These are phyloP conservation scores for Barnettozyma vustinii DNA, from an alignment of 805 yeast species.

Conservation along the genomic window DNA sequence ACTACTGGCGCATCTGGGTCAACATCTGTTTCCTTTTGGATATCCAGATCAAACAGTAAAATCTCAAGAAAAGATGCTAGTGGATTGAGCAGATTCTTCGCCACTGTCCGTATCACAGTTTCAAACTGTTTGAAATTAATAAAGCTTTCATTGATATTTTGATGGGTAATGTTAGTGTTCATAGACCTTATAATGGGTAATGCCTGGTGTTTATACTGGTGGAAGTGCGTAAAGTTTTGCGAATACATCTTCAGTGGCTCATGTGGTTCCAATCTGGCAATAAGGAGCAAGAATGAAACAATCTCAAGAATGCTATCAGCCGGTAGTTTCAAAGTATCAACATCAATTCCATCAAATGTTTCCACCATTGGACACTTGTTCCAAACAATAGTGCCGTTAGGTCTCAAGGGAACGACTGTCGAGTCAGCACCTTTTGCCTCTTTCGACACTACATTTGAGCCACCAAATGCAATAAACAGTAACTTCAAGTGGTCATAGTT, in stretches of 20 bases:
- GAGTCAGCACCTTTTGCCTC: conserved; percentile 4
- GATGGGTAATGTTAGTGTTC: conserved; percentile 30
- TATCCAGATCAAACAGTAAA: conserved; percentile 29
- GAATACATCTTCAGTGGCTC: conserved; percentile 28
- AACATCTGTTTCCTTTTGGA: conserved; percentile 1
- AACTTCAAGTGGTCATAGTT: conserved; percentile 38
- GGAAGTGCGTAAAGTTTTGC: conserved; percentile 32
- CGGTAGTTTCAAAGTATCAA: conserved; percentile 31
- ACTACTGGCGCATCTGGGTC: not conserved
- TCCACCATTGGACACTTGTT: conserved; percentile 32
- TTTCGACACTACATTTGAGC: conserved; percentile 3
- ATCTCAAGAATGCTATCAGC: conserved; percentile 39
- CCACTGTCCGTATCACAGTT: conserved; percentile 26
- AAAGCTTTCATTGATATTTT: conserved; percentile 15
- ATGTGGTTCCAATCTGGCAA: conserved; percentile 34
- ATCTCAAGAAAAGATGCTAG: conserved; percentile 39
- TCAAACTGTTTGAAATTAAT: conserved; percentile 32
- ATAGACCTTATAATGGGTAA: conserved; percentile 44
- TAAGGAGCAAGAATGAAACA: conserved; percentile 43
- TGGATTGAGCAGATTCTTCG: conserved; percentile 42
- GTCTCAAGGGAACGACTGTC: conserved; percentile 12
- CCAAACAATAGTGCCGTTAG: conserved; percentile 20
- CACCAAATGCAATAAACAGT: conserved; percentile 42
- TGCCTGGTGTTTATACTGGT: conserved; percentile 39
- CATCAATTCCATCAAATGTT: conserved; percentile 39